Percentiles rank a stretch among this genome's conserved stretches.
Evolutionary conservation across 2,329 filamentous ascomycete genomes (phyloP).

Genomic region (Cladophialophora yegresii): DNA sequence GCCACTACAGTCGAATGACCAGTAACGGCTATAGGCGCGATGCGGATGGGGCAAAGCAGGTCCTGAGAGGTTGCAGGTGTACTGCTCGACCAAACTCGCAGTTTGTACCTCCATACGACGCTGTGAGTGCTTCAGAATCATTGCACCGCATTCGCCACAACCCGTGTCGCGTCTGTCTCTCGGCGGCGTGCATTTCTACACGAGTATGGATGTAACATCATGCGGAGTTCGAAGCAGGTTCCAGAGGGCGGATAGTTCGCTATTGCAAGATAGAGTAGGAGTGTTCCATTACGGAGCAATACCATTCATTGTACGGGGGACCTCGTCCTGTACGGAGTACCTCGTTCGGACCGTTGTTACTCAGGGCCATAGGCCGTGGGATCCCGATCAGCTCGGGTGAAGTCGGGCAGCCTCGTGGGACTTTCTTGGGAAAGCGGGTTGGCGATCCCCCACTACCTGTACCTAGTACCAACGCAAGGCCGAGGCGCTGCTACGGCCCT

Average conservation of each 20-base stretch:
- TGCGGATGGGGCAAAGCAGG: not conserved
- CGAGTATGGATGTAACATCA: not conserved
- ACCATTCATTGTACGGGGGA: not conserved
- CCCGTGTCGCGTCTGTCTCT: slow-evolving; percentile 9
- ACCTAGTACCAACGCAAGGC: not conserved
- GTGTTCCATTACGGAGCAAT: not conserved
- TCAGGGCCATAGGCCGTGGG: not conserved
- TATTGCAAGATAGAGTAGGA: not conserved
- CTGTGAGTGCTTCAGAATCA: slow-evolving; percentile 19
- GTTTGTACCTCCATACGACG: slow-evolving; percentile 6
- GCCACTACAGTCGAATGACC: not conserved
- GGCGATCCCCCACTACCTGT: not conserved
- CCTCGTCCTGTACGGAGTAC: no score
- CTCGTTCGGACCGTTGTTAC: not conserved
- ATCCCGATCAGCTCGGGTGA: slow-evolving; percentile 20
- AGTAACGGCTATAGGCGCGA: not conserved
- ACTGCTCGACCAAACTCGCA: not conserved
- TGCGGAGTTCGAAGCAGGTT: not conserved
- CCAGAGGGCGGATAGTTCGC: not conserved
- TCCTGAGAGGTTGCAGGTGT: not conserved
- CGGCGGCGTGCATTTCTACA: not conserved
- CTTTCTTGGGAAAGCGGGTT: not conserved
- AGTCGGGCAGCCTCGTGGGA: slow-evolving; percentile 23
- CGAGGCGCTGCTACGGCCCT: not conserved
- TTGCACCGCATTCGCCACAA: not conserved